Evolutionary conservation across 1,139 yeast genomes (phyloP), one percentile per base, ranked within the genome.

Genomic region (Kurtzmaniella quercitrusa): DNA sequence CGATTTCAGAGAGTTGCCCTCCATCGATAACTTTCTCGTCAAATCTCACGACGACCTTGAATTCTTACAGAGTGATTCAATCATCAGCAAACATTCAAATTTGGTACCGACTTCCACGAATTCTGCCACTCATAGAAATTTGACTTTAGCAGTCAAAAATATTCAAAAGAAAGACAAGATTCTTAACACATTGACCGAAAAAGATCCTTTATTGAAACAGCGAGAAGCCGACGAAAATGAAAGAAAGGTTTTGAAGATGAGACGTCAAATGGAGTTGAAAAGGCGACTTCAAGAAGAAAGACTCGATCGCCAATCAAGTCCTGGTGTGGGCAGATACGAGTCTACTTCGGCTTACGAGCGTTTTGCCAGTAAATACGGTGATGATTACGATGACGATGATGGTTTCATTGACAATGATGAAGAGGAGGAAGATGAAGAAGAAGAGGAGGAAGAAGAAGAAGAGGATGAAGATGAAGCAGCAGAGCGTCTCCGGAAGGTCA

Each of bases 91-190:
- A 52, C 66, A 80, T 3, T 76, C 88, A 57, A 84, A 84, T 58
- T 79, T 91, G 48, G 79, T 91, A 42, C 98, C 98, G 16, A 83
- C 96, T 0, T 88, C 96, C 0, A 88, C 94, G 12, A 74, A 78
- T 42, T 87, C 96, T 2, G 77, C 79, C 42, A 84, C 95, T 3
- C 98, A 93, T 60, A 76, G 80, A 54, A 80, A 82, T 56, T 75
- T 93, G 52, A 86, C 96, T 2, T 79, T 78, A 50, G 91, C 93
- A 12, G 82, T 91, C 39, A 81, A 83, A 47, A 77, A 82, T 45
- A 80, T 80, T 50, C 85, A 84, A 59, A 74, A 71, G 55, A 66
- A 73, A 50, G 84, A 76, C 50, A 75, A 71, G 57, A 84, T 86
- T 37, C 63, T 71, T 48, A 70, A 65, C 49, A 82, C 88, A 21